Evolutionary conservation across 164 flowering plant genomes (phyloP), one percentile per base, ranked within the genome.

Genomic region (Berberis vulgaris): DNA sequence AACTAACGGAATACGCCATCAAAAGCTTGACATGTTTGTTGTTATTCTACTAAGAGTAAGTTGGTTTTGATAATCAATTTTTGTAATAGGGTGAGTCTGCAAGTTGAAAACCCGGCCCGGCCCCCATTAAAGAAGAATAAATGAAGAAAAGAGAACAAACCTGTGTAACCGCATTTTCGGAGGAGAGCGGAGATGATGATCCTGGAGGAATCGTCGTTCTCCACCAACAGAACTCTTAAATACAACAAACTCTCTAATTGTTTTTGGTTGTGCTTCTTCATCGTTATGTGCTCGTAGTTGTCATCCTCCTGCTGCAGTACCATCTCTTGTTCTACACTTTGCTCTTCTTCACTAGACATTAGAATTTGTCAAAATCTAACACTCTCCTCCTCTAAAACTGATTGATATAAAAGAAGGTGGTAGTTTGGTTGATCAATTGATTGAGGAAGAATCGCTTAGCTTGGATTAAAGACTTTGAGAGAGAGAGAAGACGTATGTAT

Each of bases 101-200:
- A 26, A 26, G 26, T 26, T 26, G 26, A 26, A 26, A 26, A 26
- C 26, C 26, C 26, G 26, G 26, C 26, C 0, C 26, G 26, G 26
- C 26, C 26, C 26, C 26, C 26, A 26, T 26, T 26, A 26, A 26
- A 26, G 26, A 26, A 46, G 39, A 43, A 44, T 62, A 65, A 65
- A 62, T 41, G 9, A 26, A 26, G 11, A 43, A 59, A 13, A 44
- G 4, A 44, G 8, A 57, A 69, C 46, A 5, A 43, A 88, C 96
- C 96, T 85, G 55, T 84, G 76, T 85, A 86, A 63, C 83, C 80
- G 68, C 91, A 86, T 79, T 86, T 89, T 65, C 91, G 76, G 46
- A 89, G 84, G 55, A 89, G 91, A 4, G 93, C 96, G 9, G 89
- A 64, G 11, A 89, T 82, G 72, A 89, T 83, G 73, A 85, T 88